Evolutionary conservation across 1,284 basidiomycete genomes (phyloP).

Genomic region (Fistulina hepatica): DNA sequence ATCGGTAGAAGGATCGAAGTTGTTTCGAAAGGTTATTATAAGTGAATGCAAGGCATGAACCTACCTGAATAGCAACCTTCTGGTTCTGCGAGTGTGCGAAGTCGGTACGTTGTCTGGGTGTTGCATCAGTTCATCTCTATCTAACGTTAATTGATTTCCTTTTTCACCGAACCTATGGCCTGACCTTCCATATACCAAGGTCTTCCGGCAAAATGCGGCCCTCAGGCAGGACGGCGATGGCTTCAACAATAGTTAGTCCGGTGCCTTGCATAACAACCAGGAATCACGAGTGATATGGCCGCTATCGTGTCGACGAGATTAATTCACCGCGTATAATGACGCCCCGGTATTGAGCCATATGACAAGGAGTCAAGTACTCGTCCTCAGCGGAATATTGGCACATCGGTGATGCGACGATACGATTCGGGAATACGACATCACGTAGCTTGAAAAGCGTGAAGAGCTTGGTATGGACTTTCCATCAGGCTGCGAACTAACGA

Average conservation of each 20-base stretch:
- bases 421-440: slow-evolving; percentile 59
- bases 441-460: slow-evolving; percentile 58
- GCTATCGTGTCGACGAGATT: slow-evolving; percentile 31
- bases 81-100: slow-evolving; percentile 66
- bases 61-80: slow-evolving; percentile 60
- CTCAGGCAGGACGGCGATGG: slow-evolving; percentile 52
- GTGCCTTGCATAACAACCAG: slow-evolving; percentile 38
- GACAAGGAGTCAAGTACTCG: slow-evolving; percentile 22
- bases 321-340: slow-evolving; percentile 40
- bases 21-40: no score
- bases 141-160: no score
- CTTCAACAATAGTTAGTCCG: slow-evolving; percentile 47
- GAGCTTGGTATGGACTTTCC: no score
- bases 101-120: slow-evolving; percentile 59
- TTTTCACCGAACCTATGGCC: slow-evolving; percentile 57
- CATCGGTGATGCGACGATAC: slow-evolving; percentile 46
- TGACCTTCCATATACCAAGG: slow-evolving; percentile 65
- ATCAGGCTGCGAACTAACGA: no score
- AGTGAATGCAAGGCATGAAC: slow-evolving; percentile 27
- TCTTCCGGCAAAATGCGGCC: slow-evolving; percentile 40
- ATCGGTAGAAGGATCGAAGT: neutral
- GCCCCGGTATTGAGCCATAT: no score
- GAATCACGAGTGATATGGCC: slow-evolving; percentile 31
- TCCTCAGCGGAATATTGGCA: slow-evolving; percentile 56
- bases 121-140: slow-evolving; percentile 63